phyloP scores from a whole-genome alignment of 345 rosid genomes.

The Diplotaxis tenuifolia region DNA sequence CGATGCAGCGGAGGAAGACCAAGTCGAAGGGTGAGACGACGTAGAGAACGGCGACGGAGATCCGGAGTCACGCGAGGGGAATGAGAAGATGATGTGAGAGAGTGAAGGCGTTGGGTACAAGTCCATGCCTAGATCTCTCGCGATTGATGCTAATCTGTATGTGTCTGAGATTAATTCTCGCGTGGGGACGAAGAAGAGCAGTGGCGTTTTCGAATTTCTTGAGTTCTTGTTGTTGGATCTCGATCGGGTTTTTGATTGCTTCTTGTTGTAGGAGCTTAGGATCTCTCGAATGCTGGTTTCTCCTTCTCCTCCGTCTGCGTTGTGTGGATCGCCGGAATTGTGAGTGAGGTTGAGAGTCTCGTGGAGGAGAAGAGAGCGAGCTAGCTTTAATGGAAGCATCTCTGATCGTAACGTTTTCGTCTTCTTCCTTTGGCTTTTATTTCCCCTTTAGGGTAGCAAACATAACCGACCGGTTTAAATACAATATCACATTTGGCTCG shows the following conservation, averaged over 20 bases:
- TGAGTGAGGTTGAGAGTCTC: slow-evolving; percentile 41
- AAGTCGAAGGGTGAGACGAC: slow-evolving; percentile 33
- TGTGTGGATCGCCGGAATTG: slow-evolving; percentile 26
- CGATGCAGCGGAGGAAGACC: slow-evolving; percentile 37
- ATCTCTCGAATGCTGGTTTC: slow-evolving; percentile 36
- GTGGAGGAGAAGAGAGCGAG: slow-evolving; percentile 56
- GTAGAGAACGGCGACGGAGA: slow-evolving; percentile 36
- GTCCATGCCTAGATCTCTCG: slow-evolving; percentile 75
- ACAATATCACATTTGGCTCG: not conserved
- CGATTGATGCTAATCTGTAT: slow-evolving; percentile 54
- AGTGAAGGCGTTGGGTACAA: slow-evolving; percentile 67
- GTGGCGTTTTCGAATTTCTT: slow-evolving; percentile 40
- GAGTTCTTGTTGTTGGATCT: slow-evolving; percentile 17
- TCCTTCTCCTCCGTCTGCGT: slow-evolving; percentile 4
- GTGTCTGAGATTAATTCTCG: slow-evolving; percentile 56
- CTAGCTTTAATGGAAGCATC: slow-evolving; percentile 69
- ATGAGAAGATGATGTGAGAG: slow-evolving; percentile 77
- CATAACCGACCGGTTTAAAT: slow-evolving; percentile 21
- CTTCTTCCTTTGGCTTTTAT: slow-evolving; percentile 24
- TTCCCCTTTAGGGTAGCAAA: not conserved
- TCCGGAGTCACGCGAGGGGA: slow-evolving; percentile 33
- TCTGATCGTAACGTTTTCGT: slow-evolving; percentile 12
- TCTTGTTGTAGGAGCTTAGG: slow-evolving; percentile 14
- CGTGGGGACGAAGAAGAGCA: slow-evolving; percentile 56
- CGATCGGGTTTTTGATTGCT: slow-evolving; percentile 31